Percentiles rank a stretch among this genome's conserved stretches.
phyloP scores from a whole-genome alignment of 805 yeast species.

The Cyberlindnera xishuangbannaensis region DNA sequence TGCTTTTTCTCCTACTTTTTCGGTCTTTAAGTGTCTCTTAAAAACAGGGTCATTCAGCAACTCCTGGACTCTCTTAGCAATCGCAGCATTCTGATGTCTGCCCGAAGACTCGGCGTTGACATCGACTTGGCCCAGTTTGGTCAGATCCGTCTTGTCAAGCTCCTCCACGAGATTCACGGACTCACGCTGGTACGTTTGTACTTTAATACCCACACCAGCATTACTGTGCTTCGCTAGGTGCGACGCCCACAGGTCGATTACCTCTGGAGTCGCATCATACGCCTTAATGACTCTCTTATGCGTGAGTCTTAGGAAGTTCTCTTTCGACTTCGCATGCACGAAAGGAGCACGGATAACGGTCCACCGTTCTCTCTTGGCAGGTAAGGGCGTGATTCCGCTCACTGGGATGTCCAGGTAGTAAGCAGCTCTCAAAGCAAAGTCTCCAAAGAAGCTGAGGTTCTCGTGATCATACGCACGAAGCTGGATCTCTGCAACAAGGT shows the following conservation, averaged over 20 bases:
- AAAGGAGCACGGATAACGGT: constrained; percentile 92
- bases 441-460: constrained; percentile 68
- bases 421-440: constrained; percentile 86
- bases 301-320: constrained; percentile 87
- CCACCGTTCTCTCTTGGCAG: constrained; percentile 78
- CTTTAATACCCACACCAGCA: constrained; percentile 80
- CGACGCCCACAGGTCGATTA: constrained; percentile 75
- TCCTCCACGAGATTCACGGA: constrained; percentile 38
- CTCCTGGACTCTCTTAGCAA: constrained; percentile 53
- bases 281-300: constrained; percentile 67
- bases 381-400: constrained; percentile 62
- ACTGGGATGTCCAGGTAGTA: constrained; percentile 86
- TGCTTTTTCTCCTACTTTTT: too few relatives aligned
- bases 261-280: constrained; percentile 82
- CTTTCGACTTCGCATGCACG: constrained; percentile 90
- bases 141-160: constrained; percentile 27
- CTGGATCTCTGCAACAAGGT: constrained; percentile 70
- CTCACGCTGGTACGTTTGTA: constrained; percentile 54
- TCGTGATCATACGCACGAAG: constrained; percentile 67
- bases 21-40: constrained; percentile 48
- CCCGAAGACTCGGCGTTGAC: constrained; percentile 6
- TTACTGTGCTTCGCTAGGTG: constrained; percentile 70
- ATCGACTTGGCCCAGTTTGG: constrained; percentile 6
- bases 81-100: too few relatives aligned
- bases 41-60: constrained; percentile 68